Base-by-base conservation (phyloP, 73 alveolate genomes). In the Halteria grandinella region DNA sequence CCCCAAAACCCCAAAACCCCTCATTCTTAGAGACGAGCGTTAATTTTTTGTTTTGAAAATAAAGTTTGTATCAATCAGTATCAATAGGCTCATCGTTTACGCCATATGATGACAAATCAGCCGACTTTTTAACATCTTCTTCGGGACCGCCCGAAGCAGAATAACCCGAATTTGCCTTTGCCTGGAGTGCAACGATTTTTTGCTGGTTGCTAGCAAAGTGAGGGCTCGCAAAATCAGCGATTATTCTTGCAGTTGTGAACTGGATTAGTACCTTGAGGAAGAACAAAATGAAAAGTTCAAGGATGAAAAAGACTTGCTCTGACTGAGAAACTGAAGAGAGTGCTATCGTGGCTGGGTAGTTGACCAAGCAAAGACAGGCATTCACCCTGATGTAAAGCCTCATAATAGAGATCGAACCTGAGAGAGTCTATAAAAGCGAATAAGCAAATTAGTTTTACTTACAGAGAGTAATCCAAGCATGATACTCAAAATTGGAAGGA, bases 191-290 rank as follows among this genome's bases (percentile, higher is more conserved):
- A 39, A 11, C 50, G 10, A 39, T 10, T 39, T 39, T 39, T 15
- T 15, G 10, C 50, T 39, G 18, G 29, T 66, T 66, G 37, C 47
- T 66, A 15, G 39, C 55, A 66, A 24, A 66, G 23, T 66, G 63
- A 23, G 80, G 80, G 28, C 32, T 44, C 29, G 43, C 80, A 14
- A 66, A n/a, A 23, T 66, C 80, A 66, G 80, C 80, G 43, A 28
- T 66, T 23, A 66, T 53, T 34, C 47, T 66, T 8, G 55, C 66
- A 3, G 43, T 57, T 12, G 47, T 18, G 37, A 66, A 44, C 1
- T 63, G 47, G n/a, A 66, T 41, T 20, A 45, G 18, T 8, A 44
- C 29, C 80, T 66, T 39, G 50, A 60, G 17, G 17, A 60, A 37
- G 10, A 60, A 59, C 41, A 18, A 14, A 4, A 60, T 6, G 41